Evolutionary conservation across 192 early-diverging fungal species (phyloP).

Genomic region (Phycomyces blakesleeanus): DNA sequence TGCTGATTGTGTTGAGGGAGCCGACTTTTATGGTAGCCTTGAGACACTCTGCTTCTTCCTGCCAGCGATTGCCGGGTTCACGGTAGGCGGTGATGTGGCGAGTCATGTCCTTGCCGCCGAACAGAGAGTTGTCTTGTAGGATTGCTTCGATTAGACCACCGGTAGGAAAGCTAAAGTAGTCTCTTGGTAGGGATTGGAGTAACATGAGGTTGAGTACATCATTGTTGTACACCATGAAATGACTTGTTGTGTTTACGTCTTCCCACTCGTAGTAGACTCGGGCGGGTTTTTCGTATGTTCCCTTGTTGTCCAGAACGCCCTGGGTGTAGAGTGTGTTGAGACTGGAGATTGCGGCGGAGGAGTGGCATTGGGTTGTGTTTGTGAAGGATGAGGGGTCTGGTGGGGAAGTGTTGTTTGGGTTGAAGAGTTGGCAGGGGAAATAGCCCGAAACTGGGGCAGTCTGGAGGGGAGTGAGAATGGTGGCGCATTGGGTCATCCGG

Average conservation of each 20-base stretch:
- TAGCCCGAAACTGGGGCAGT: conserved; percentile 7
- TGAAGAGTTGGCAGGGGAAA: conserved; percentile 36
- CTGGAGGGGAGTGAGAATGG: conserved; percentile 8
- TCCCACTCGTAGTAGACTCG: conserved; percentile 54
- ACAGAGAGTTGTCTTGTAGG: neutral
- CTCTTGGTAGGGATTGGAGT: conserved; percentile 28
- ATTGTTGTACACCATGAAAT: conserved; percentile 60
- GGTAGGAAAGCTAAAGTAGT: conserved; percentile 14
- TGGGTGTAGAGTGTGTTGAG: conserved; percentile 8
- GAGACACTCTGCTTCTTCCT: conserved; percentile 63
- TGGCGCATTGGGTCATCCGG: conserved; percentile 2
- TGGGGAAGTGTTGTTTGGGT: conserved; percentile 36
- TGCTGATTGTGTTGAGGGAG: conserved; percentile 66
- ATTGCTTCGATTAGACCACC: conserved; percentile 29
- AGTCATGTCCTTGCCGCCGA: conserved; percentile 54
- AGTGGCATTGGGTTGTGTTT: conserved; percentile 56
- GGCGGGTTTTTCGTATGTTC: conserved; percentile 25
- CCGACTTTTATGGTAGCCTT: conserved; percentile 74
- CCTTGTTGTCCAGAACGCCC: conserved; percentile 17
- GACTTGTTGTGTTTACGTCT: conserved; percentile 44
- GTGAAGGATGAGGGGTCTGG: conserved; percentile 47
- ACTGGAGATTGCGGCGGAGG: conserved; percentile 23
- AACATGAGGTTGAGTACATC: conserved; percentile 32
- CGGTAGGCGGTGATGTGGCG: conserved; percentile 41
- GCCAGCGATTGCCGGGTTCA: conserved; percentile 40